These are phyloP conservation scores for Saturnispora quitensis DNA, from an alignment of 805 yeast genomes.

Conservation along the genomic window DNA sequence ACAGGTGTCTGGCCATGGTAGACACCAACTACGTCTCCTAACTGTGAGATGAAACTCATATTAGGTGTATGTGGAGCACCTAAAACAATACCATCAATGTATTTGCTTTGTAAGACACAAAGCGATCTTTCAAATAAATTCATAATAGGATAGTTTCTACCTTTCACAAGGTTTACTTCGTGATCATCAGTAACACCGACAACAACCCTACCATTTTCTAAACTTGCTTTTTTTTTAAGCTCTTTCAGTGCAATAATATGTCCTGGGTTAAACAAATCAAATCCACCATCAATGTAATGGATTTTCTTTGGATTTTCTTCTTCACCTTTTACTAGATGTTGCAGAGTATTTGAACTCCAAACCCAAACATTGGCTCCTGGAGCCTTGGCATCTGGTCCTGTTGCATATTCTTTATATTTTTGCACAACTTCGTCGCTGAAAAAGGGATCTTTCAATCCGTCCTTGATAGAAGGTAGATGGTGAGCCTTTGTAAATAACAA, in stretches of 20 bases:
- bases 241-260: conserved; percentile 66
- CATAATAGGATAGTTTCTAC: conserved; percentile 75
- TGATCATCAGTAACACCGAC: conserved; percentile 62
- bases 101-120: conserved; percentile 80
- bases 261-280: conserved; percentile 90
- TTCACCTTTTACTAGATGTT: conserved; percentile 25
- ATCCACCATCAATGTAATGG: conserved; percentile 68
- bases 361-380: conserved; percentile 52
- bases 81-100: conserved; percentile 70
- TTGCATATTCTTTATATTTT: conserved; percentile 47
- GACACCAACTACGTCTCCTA: conserved; percentile 32
- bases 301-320: conserved; percentile 20
- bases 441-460: conserved; percentile 21
- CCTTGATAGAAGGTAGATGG: conserved; percentile 35
- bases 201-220: conserved; percentile 33
- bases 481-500: conserved; percentile 51
- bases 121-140: conserved; percentile 75
- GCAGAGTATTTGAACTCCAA: conserved; percentile 19
- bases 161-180: conserved; percentile 46
- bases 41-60: conserved; percentile 28
- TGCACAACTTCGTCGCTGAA: conserved; percentile 29
- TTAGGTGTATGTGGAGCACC: conserved; percentile 56
- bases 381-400: conserved; percentile 49
- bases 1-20: conserved; percentile 40
- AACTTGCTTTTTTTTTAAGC: conserved; percentile 31